A percentile compares a stretch with the other conserved stretches of the same genome.
phyloP scores from a whole-genome alignment of 2,329 filamentous ascomycete species.

The Colletotrichum sidae region DNA sequence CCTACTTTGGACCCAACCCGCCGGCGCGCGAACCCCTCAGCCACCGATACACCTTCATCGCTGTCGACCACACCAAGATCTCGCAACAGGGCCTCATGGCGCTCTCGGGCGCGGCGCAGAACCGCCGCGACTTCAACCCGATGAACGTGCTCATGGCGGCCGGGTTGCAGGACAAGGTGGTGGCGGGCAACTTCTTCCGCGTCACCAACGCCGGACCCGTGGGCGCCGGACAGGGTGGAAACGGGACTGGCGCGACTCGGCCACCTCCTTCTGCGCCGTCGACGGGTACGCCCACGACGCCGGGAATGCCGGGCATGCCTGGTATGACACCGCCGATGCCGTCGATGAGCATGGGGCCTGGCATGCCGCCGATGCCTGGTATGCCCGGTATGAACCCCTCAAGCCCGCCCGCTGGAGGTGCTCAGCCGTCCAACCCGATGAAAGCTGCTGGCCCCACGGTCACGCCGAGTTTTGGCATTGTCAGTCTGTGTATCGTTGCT shows the following conservation, averaged over 20 bases:
- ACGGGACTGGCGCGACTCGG: constrained; percentile 14
- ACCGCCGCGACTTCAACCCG: constrained; percentile 48
- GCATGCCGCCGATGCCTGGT: constrained; percentile 30
- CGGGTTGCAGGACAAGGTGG: constrained; percentile 45
- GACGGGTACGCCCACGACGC: constrained; percentile 15
- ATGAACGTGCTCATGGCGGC: constrained; percentile 45
- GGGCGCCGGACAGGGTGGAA: constrained; percentile 30
- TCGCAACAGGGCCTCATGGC: constrained; percentile 41
- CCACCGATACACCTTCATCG: constrained; percentile 54
- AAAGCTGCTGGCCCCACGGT: constrained; percentile 7
- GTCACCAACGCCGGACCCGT: constrained; percentile 49
- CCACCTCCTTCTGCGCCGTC: constrained; percentile 1
- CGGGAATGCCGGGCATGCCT: constrained; percentile 29
- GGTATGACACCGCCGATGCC: constrained; percentile 26
- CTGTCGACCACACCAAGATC: constrained; percentile 51
- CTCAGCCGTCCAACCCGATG: constrained; percentile 26
- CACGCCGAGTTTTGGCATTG: constrained; percentile 6
- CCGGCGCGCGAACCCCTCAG: constrained; percentile 51
- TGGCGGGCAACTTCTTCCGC: constrained; percentile 53
- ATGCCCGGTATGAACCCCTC: constrained; percentile 26
- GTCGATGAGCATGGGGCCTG: constrained; percentile 24
- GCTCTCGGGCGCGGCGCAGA: constrained; percentile 45
- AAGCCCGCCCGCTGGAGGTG: constrained; percentile 17
- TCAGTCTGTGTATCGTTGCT: constrained; percentile 16
- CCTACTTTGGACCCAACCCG: constrained; percentile 53